These are phyloP conservation scores for Sphagnum magellanicum DNA, from an alignment of 228 moss, liverwort and hornwort genomes.

Conservation along the genomic window DNA sequence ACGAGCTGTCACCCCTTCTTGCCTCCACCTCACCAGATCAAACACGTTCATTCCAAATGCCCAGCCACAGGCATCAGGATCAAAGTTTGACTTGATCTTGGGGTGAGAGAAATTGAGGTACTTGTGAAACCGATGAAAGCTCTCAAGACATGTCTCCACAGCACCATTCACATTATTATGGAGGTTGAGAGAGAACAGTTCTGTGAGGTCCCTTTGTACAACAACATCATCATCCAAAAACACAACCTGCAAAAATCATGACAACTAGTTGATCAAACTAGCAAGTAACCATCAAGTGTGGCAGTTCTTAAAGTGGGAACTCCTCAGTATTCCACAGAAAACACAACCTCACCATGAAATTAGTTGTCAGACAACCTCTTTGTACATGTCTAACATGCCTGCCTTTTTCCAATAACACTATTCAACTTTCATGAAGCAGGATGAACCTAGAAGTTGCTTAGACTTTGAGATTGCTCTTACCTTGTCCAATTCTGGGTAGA, in stretches of 20 bases:
- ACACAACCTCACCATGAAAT: not conserved
- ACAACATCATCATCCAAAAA: slow-evolving; percentile 95
- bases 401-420: not conserved
- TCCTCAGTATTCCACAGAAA: not conserved
- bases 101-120: slow-evolving; percentile 95
- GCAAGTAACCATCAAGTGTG: not conserved
- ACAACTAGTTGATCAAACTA: not conserved
- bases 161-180: slow-evolving; percentile 85
- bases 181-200: slow-evolving; percentile 72
- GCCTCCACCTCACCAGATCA: slow-evolving; percentile 87
- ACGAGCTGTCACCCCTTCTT: slow-evolving; percentile 65
- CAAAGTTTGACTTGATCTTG: slow-evolving; percentile 76
- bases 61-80: slow-evolving; percentile 94
- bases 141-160: slow-evolving; percentile 93
- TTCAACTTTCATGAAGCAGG: not conserved
- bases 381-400: not conserved
- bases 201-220: slow-evolving; percentile 78
- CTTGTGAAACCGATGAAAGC: slow-evolving; percentile 99
- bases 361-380: not conserved
- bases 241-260: slow-evolving; percentile 46
- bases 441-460: not conserved
- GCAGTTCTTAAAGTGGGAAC: not conserved
- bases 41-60: slow-evolving; percentile 99
- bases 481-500: slow-evolving; percentile 70
- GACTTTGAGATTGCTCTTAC: slow-evolving; percentile 7